These are phyloP conservation scores for Coccomyxa sp. DNA, from an alignment of 139 green algal species.

Conservation along the genomic window DNA sequence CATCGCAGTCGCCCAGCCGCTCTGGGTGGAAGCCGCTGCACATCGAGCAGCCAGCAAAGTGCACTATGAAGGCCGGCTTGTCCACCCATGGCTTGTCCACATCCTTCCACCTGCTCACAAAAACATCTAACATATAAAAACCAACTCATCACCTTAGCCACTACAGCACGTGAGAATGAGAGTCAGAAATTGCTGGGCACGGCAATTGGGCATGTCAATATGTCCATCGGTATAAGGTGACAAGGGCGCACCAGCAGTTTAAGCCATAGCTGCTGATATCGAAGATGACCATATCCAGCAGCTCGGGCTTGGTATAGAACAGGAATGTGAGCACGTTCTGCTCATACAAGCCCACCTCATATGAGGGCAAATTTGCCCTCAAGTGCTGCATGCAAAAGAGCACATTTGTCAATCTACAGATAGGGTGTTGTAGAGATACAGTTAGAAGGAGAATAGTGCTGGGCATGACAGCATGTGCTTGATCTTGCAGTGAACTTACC, in stretches of 20 bases:
- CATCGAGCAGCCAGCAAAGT: slow-evolving; percentile 12
- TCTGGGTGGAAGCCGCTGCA: slow-evolving; percentile 15
- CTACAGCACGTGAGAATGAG: too few species aligned
- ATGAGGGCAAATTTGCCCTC: background rate
- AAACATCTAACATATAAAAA: background rate
- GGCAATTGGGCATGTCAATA: too few species aligned
- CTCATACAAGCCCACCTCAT: slow-evolving; percentile 18
- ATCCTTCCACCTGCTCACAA: background rate
- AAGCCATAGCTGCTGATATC: slow-evolving; percentile 1
- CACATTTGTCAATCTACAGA: background rate
- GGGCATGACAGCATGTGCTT: background rate
- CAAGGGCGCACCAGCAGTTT: slow-evolving; percentile 9
- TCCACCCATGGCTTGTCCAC: background rate
- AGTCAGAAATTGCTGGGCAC: too few species aligned
- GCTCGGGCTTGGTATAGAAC: background rate
- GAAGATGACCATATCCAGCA: background rate
- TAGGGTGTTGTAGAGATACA: background rate
- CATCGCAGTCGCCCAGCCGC: slow-evolving; percentile 11
- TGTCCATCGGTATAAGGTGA: too few species aligned
- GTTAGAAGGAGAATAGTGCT: too few species aligned
- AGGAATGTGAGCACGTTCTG: slow-evolving; percentile 14
- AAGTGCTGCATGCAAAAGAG: background rate
- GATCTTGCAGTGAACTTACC: background rate
- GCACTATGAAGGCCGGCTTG: slow-evolving; percentile 9
- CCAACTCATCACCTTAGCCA: background rate